Evolutionary conservation across 345 rosid genomes (phyloP).

Genomic region (Acer campestre): DNA sequence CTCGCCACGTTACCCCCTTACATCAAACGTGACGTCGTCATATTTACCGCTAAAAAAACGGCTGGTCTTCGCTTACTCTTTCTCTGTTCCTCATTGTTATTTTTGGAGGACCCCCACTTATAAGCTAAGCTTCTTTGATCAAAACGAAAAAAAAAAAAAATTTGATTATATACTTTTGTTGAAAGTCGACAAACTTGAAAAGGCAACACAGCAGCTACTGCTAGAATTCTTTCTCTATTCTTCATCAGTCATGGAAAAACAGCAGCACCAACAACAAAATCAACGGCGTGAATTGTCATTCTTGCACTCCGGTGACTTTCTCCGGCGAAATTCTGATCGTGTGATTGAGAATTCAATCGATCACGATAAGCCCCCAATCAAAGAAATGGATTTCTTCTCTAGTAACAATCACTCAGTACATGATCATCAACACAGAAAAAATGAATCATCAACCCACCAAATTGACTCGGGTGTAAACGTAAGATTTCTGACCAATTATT

Average conservation of each 20-base stretch:
- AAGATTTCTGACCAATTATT: constrained; percentile 32
- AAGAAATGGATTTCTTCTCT: constrained; percentile 89
- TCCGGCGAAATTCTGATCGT: constrained; percentile 31
- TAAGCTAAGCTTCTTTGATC: constrained; percentile 20
- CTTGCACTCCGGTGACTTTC: constrained; percentile 55
- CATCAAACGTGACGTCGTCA: constrained; percentile 37
- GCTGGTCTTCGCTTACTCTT: constrained; percentile 40
- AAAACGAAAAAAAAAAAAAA: neutral
- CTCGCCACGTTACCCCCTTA: constrained; percentile 14
- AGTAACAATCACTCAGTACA: constrained; percentile 25
- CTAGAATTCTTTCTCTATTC: constrained; percentile 11
- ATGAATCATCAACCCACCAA: constrained; percentile 27
- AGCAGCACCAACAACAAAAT: constrained; percentile 48
- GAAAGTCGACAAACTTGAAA: constrained; percentile 23
- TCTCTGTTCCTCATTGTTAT: constrained; percentile 22
- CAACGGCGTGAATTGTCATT: constrained; percentile 56
- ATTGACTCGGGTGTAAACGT: constrained; percentile 52
- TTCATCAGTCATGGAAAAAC: constrained; percentile 56
- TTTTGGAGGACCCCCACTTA: constrained; percentile 31
- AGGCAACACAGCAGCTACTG: constrained; percentile 28
- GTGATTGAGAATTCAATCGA: constrained; percentile 19
- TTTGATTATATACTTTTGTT: neutral
- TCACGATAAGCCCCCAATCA: constrained; percentile 39
- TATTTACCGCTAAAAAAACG: constrained; percentile 36
- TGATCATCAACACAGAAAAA: constrained; percentile 44